A percentile compares a stretch with the other conserved stretches of the same genome.
phyloP scores from a whole-genome alignment of 148 eudicot genomes.

The Diospyros kaki region DNA sequence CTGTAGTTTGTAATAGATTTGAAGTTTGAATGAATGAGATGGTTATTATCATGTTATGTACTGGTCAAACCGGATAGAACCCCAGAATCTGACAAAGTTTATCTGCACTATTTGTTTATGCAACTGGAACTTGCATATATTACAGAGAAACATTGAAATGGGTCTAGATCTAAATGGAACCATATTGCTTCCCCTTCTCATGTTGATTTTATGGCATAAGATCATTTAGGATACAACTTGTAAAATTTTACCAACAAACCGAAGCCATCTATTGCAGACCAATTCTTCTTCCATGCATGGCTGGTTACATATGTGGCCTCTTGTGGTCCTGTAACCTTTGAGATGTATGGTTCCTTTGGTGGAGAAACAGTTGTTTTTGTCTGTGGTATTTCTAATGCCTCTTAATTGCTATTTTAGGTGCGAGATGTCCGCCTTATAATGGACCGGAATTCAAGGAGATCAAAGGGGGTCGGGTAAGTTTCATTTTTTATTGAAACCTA shows the following conservation, averaged over 20 bases:
- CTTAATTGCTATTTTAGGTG: slow-evolving; percentile 42
- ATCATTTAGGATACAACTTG: background rate
- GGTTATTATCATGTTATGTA: background rate
- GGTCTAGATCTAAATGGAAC: background rate
- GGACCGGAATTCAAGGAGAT: slow-evolving; percentile 85
- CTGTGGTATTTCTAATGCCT: background rate
- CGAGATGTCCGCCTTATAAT: slow-evolving; percentile 87
- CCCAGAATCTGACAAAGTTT: background rate
- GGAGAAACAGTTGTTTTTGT: background rate
- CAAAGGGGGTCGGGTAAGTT: slow-evolving; percentile 87
- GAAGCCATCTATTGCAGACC: background rate
- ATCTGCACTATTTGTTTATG: too few relatives aligned
- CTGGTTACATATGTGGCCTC: background rate
- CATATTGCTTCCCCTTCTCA: background rate
- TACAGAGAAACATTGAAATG: background rate
- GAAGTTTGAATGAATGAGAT: background rate
- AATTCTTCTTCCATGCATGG: background rate
- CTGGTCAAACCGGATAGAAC: background rate
- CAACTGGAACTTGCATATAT: too few relatives aligned
- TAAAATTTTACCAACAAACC: background rate
- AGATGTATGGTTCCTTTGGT: background rate
- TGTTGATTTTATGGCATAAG: background rate
- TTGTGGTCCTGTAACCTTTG: background rate
- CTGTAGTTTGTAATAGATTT: background rate
- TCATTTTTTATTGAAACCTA: background rate